Evolutionary conservation across 2,329 filamentous ascomycete genomes (phyloP), one percentile per base, ranked within the genome.

Genomic region (Hortaea sp.): DNA sequence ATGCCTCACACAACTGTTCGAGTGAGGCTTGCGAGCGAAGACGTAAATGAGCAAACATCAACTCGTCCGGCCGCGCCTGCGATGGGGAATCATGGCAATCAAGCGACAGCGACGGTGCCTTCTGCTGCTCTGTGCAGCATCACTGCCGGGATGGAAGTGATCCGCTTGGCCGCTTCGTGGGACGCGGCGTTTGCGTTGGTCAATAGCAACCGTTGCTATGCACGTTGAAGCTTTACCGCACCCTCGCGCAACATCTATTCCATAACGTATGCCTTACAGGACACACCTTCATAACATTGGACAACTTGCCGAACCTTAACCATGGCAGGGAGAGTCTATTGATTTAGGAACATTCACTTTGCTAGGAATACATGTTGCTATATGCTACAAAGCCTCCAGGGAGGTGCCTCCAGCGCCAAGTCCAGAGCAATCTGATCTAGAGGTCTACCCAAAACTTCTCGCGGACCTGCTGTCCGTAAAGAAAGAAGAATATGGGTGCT

Each of bases 401-500:
- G 20, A 20, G 20, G 20, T 20, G 20, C 20, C 20, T 20, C 20
- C 20, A 20, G 20, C 20, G 20, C 20, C 20, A 20, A 20, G 20
- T 20, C 20, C 20, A 20, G 20, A 20, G 20, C 20, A 20, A 20
- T 4, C 20, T 20, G 20, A 20, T 20, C 20, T 20, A 20, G 20
- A 20, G 20, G 20, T 20, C 20, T 20, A 49, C 35, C 12, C 12
- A 7, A 51, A 69, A 76, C 41, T 61, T 65, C 50, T 73, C 66
- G 43, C 75, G 62, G 20, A 77, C 61, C 47, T 50, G 57, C 42
- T 64, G 65, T 1, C 74, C 74, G 54, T 67, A 75, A 4, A 63
- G 61, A 48, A 66, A 76, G 52, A 76, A 76, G 12, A 75, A 42
- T 5, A 72, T 9, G 0, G 73, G 74, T 41, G 71, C 71, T 39